Evolutionary conservation across 2,329 filamentous ascomycete species (phyloP).

Genomic region (Xylariaceae sp.): DNA sequence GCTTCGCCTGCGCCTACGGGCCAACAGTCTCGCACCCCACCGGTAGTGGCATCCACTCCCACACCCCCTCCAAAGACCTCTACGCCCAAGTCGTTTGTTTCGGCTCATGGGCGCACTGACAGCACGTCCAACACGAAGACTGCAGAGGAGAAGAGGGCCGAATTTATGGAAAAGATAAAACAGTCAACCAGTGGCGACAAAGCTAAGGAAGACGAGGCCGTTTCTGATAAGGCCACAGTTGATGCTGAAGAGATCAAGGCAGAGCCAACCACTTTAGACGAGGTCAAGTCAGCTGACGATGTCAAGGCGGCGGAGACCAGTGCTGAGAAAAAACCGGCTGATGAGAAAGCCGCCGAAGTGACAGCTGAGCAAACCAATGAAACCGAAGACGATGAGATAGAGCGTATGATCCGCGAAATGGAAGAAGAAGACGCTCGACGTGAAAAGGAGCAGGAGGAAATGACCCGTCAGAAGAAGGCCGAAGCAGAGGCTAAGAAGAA

Average conservation of each 20-base stretch:
- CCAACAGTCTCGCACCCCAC: slow-evolving; percentile 62
- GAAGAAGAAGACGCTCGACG: slow-evolving; percentile 53
- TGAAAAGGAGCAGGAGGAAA: slow-evolving; percentile 47
- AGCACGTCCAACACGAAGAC: slow-evolving; percentile 68
- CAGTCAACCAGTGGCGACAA: slow-evolving; percentile 50
- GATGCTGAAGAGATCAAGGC: slow-evolving; percentile 27
- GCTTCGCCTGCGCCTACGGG: slow-evolving; percentile 54
- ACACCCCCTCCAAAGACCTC: slow-evolving; percentile 75
- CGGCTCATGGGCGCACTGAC: slow-evolving; percentile 68
- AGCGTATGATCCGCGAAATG: slow-evolving; percentile 62
- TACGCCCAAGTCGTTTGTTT: slow-evolving; percentile 48
- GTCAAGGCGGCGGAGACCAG: slow-evolving; percentile 26
- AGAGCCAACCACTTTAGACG: slow-evolving; percentile 10
- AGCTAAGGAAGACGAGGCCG: slow-evolving; percentile 46
- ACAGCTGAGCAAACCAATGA: slow-evolving; percentile 36
- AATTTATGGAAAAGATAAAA: slow-evolving; percentile 78
- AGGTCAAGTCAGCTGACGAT: slow-evolving; percentile 34
- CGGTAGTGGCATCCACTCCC: slow-evolving; percentile 66
- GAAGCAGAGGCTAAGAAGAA: slow-evolving; percentile 46
- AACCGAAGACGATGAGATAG: slow-evolving; percentile 55
- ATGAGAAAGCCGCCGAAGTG: slow-evolving; percentile 30
- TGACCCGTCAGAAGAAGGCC: slow-evolving; percentile 37
- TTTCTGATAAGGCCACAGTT: slow-evolving; percentile 33
- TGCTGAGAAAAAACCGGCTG: slow-evolving; percentile 23
- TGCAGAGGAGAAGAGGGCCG: slow-evolving; percentile 76